Conservation (phyloP, 1,284 basidiomycete species). For the Trichosporon faecale region DNA sequence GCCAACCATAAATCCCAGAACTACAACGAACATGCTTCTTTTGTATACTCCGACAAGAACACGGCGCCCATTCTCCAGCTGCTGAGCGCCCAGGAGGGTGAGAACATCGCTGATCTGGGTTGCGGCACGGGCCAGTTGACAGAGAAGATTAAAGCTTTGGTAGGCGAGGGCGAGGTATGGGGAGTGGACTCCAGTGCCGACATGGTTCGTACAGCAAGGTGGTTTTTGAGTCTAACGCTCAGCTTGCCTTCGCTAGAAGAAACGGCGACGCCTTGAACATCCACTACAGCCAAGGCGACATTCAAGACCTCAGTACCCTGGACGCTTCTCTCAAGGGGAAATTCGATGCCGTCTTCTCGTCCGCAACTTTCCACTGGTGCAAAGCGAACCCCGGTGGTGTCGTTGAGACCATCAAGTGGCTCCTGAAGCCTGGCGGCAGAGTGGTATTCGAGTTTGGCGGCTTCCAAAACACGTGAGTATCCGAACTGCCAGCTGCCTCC, state of each 20-base stretch:
- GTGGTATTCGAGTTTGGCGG: slow-evolving; percentile 77
- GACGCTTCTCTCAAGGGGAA: slow-evolving; percentile 30
- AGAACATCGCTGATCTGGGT: slow-evolving; percentile 72
- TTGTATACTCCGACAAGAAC: slow-evolving; percentile 69
- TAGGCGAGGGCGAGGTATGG: slow-evolving; percentile 62
- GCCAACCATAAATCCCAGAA: slow-evolving; percentile 41
- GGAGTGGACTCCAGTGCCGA: slow-evolving; percentile 67
- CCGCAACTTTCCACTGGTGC: slow-evolving; percentile 80
- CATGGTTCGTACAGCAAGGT: slow-evolving; percentile 59
- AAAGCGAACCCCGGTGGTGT: slow-evolving; percentile 67
- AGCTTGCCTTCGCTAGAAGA: slow-evolving; percentile 62
- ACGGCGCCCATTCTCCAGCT: slow-evolving; percentile 63
- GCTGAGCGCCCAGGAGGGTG: slow-evolving; percentile 62
- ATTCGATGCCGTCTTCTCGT: slow-evolving; percentile 65
- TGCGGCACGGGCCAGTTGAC: slow-evolving; percentile 79
- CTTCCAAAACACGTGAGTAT: slow-evolving; percentile 49
- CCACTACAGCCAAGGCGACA: slow-evolving; percentile 40
- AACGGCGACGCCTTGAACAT: slow-evolving; percentile 60
- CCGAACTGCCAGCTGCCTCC: no score
- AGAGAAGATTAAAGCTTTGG: slow-evolving; percentile 57
- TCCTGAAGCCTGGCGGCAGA: slow-evolving; percentile 66
- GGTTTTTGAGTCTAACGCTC: not conserved
- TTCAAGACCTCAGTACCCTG: slow-evolving; percentile 30
- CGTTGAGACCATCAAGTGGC: slow-evolving; percentile 58
- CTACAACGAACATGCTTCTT: slow-evolving; percentile 54